phyloP scores from a whole-genome alignment of 1,139 yeast genomes.

The Insectozyma bohioensis region DNA sequence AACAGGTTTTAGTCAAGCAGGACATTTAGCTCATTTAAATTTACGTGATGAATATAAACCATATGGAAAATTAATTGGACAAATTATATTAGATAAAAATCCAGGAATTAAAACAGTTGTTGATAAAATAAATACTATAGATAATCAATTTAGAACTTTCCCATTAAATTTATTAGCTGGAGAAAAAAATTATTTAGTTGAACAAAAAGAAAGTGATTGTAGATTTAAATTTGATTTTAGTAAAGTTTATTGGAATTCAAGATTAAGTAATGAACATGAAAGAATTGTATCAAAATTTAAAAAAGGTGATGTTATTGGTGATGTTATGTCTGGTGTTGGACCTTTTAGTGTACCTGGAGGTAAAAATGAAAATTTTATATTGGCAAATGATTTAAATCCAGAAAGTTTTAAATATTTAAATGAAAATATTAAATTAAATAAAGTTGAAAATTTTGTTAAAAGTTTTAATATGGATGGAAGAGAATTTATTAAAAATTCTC shows the following conservation, averaged over 20 bases:
- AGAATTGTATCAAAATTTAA: slow-evolving; percentile 65
- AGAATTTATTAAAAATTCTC: slow-evolving; percentile 66
- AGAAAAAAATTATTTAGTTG: slow-evolving; percentile 66
- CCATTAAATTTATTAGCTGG: slow-evolving; percentile 95
- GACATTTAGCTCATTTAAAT: slow-evolving; percentile 94
- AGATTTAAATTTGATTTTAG: slow-evolving; percentile 83
- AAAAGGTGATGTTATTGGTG: slow-evolving; percentile 75
- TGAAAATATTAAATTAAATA: slow-evolving; percentile 64
- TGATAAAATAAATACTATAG: slow-evolving; percentile 87
- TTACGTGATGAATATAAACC: slow-evolving; percentile 84
- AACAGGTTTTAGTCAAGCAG: slow-evolving; percentile 89
- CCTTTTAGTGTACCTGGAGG: slow-evolving; percentile 98
- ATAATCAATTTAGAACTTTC: slow-evolving; percentile 86
- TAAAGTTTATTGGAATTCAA: slow-evolving; percentile 96
- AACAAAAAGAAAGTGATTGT: slow-evolving; percentile 89
- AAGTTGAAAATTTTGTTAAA: slow-evolving; percentile 58
- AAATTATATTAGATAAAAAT: slow-evolving; percentile 87
- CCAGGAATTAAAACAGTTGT: slow-evolving; percentile 81
- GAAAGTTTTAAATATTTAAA: slow-evolving; percentile 71
- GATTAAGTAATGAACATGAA: slow-evolving; percentile 92
- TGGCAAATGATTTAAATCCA: slow-evolving; percentile 94
- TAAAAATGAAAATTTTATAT: slow-evolving; percentile 63
- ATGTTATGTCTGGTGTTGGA: slow-evolving; percentile 98
- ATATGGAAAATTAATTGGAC: slow-evolving; percentile 78
- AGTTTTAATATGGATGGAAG: slow-evolving; percentile 81